Evolutionary conservation across 1,284 basidiomycete species (phyloP).

Genomic region (Sporisorium iseilematis-ciliati): DNA sequence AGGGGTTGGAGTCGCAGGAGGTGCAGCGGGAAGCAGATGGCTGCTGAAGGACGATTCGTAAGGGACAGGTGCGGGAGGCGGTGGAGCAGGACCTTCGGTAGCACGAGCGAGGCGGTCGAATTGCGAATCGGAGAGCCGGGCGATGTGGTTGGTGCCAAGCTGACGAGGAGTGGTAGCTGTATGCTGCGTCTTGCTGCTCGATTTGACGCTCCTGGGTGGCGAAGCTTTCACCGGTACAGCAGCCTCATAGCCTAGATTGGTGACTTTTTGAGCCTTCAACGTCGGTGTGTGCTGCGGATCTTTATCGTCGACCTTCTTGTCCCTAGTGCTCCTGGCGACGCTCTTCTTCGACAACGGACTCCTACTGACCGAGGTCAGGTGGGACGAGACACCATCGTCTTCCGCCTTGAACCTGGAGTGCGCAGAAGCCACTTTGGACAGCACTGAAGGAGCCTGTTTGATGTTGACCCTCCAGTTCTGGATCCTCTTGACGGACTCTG

Average conservation of each 20-base stretch:
- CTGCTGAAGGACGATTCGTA: background rate
- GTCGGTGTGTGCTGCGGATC: slow-evolving; percentile 20
- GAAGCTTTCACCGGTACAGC: background rate
- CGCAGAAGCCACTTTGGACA: slow-evolving; percentile 19
- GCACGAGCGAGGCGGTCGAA: slow-evolving; percentile 32
- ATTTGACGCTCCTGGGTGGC: background rate
- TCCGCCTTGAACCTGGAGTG: slow-evolving; percentile 3
- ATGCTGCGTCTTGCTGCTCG: background rate
- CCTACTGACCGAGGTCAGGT: slow-evolving; percentile 39
- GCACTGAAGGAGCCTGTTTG: slow-evolving; percentile 6
- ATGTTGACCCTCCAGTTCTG: slow-evolving; percentile 35
- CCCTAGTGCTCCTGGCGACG: background rate
- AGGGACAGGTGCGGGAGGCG: slow-evolving; percentile 13
- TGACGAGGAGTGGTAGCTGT: background rate
- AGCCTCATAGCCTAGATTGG: background rate
- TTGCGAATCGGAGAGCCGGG: slow-evolving; percentile 29
- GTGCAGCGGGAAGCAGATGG: background rate
- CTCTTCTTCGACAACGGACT: slow-evolving; percentile 31
- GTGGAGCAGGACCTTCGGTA: slow-evolving; percentile 11
- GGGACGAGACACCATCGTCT: slow-evolving; percentile 10
- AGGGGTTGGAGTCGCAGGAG: background rate
- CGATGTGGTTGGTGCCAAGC: slow-evolving; percentile 26
- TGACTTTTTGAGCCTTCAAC: slow-evolving; percentile 9
- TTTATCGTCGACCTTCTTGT: background rate
- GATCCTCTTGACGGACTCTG: slow-evolving; percentile 24